These are phyloP conservation scores for Cladophialophora bantiana DNA, from an alignment of 2,329 filamentous ascomycete species.

Conservation along the genomic window DNA sequence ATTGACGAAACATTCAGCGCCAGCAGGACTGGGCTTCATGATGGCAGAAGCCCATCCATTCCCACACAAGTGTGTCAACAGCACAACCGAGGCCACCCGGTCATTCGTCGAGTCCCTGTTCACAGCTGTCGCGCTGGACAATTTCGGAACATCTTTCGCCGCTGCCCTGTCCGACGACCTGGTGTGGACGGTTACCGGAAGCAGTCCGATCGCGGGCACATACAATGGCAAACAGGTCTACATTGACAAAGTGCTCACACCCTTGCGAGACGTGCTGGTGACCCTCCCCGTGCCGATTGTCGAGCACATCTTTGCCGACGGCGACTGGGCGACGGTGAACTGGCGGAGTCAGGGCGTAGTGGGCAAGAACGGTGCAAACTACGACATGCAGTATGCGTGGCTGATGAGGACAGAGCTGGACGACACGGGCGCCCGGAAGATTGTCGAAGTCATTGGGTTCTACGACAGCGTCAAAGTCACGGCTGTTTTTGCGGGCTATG, in stretches of 20 bases:
- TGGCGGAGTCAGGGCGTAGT: slow-evolving; percentile 27
- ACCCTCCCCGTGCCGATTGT: slow-evolving; percentile 30
- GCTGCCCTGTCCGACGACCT: slow-evolving; percentile 25
- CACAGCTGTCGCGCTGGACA: slow-evolving; percentile 29
- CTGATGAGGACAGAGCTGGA: slow-evolving; percentile 26
- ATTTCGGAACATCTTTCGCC: slow-evolving; percentile 29
- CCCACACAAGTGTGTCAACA: not conserved
- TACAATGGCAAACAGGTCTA: slow-evolving; percentile 30
- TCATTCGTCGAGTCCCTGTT: slow-evolving; percentile 32
- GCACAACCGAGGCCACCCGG: slow-evolving; percentile 23
- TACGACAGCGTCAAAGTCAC: slow-evolving; percentile 31
- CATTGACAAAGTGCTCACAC: slow-evolving; percentile 30
- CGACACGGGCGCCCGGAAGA: slow-evolving; percentile 19
- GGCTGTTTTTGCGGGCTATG: slow-evolving; percentile 30
- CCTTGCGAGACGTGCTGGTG: slow-evolving; percentile 26
- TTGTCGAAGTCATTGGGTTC: slow-evolving; percentile 31
- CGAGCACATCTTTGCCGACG: slow-evolving; percentile 31
- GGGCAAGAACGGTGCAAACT: slow-evolving; percentile 31
- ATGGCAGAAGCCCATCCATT: slow-evolving; percentile 21
- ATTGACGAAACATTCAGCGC: not conserved
- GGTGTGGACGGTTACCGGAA: slow-evolving; percentile 29
- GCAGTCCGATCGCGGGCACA: slow-evolving; percentile 24
- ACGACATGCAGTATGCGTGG: slow-evolving; percentile 35
- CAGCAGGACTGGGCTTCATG: slow-evolving; percentile 3
- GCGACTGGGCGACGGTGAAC: slow-evolving; percentile 27